Conservation (phyloP, 2,329 filamentous ascomycete species). For the Dactylellina parvicollis region DNA sequence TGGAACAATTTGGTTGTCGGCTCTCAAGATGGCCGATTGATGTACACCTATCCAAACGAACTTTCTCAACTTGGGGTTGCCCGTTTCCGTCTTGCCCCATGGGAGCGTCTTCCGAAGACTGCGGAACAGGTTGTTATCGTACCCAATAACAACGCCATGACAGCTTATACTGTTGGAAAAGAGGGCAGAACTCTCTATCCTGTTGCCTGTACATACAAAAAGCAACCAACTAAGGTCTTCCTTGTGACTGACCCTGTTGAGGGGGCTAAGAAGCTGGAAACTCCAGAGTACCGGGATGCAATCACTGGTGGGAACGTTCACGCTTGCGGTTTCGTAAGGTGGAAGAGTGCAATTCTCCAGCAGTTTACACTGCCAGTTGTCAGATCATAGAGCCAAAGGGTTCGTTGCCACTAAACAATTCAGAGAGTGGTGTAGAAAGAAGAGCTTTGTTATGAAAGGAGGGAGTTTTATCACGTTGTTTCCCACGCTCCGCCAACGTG, state of each 20-base stretch:
- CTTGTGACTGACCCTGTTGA: constrained; percentile 23
- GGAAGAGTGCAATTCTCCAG: constrained; percentile 9
- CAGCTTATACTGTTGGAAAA: constrained; percentile 18
- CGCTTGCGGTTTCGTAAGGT: constrained; percentile 38
- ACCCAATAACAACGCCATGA: constrained; percentile 30
- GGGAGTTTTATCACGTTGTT: too few species aligned
- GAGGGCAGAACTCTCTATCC: constrained; percentile 26
- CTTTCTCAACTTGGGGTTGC: constrained; percentile 24
- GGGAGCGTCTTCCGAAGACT: constrained; percentile 32
- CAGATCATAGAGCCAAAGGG: background rate
- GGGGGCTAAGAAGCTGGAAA: constrained; percentile 30
- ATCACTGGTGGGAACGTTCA: constrained; percentile 36
- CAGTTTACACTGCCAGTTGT: background rate
- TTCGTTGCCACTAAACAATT: background rate
- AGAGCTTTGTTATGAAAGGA: too few species aligned
- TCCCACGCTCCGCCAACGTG: too few species aligned
- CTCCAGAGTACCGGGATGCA: constrained; percentile 15
- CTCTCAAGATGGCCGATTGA: constrained; percentile 23
- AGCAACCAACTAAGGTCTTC: constrained; percentile 43
- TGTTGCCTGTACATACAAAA: constrained; percentile 32
- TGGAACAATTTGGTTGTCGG: constrained; percentile 44
- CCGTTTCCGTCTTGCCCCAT: constrained; percentile 28
- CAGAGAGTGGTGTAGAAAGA: background rate
- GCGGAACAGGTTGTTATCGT: constrained; percentile 29
- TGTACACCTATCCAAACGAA: constrained; percentile 41